Evolutionary conservation across 495 filamentous ascomycete genomes (phyloP).

Genomic region (Xylaria acuta): DNA sequence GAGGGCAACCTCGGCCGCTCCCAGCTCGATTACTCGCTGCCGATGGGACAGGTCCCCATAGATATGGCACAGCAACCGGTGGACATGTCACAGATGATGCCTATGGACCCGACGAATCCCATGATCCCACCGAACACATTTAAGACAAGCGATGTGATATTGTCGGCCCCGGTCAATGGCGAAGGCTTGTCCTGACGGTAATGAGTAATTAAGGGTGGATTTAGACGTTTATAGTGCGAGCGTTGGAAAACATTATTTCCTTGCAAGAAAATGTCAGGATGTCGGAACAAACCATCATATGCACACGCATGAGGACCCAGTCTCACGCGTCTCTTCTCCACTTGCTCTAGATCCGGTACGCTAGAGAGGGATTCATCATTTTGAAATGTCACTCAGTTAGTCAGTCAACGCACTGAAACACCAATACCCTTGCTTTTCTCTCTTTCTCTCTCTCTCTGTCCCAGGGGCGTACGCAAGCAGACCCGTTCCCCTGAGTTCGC

Average conservation of each 20-base stretch:
- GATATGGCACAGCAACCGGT: slow-evolving; percentile 18
- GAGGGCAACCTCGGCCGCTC: slow-evolving; percentile 55
- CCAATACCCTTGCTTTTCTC: neutral
- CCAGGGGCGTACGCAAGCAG: neutral
- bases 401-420: neutral
- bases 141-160: neutral
- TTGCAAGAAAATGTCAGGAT: neutral
- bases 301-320: neutral
- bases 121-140: neutral
- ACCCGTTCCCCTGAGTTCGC: neutral
- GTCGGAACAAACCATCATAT: neutral
- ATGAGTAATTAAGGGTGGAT: neutral
- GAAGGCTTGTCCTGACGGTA: neutral
- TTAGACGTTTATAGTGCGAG: slow-evolving; percentile 1
- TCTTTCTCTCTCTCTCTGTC: too few relatives aligned
- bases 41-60: slow-evolving; percentile 25
- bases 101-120: neutral
- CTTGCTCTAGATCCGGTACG: neutral
- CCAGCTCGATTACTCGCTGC: slow-evolving; percentile 39
- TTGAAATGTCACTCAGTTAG: neutral
- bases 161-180: neutral
- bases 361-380: neutral
- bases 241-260: neutral
- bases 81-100: slow-evolving; percentile 21
- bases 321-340: neutral